Base-by-base conservation (phyloP, 116 monocot species). In the Dioscorea cayenensis region DNA sequence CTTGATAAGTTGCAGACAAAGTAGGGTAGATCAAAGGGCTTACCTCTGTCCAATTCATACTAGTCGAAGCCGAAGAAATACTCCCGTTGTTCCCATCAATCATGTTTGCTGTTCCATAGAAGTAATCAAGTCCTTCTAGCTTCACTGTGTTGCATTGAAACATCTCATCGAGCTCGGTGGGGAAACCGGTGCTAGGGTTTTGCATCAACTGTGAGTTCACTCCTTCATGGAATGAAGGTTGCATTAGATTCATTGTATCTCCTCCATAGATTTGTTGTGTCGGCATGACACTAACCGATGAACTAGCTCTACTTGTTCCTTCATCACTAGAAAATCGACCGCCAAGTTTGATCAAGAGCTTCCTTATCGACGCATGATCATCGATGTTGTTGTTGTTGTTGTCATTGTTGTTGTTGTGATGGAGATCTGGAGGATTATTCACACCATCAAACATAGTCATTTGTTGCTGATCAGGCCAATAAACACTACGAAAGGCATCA, bases 1-100 rank as follows among this genome's bases (percentile, higher is more conserved):
- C 21, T 49, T 74, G 74, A 58, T 18, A 71, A 37, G 29, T 66
- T 27, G 64, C 28, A 35, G 63, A 25, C 32, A 71, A 0, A 36
- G 66, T 50, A 20, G 78, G 51, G 50, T 63, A 71, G 6, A 68
- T 60, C 16, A 77, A 67, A 50, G 78, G 70, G 28, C 67, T 67
- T 7, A 74, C 38, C 29, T 72, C 75, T 27, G 48, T 63, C 78
- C 75, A 79, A 72, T 60, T 82, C 74, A 77, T 52, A 66, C 71
- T 78, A 35, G 66, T 61, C 12, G 71, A 61, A 20, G 71, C 66
- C 6, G 71, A 61, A 21, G 71, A 71, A 52, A 70, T 67, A 5
- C 48, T 48, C 6, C 60, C 66, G 29, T 25, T 66, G 77, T 43
- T 49, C 65, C 68, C 69, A 27, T 48, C 63, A 6, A 52, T 16